Evolutionary conservation across 2,329 filamentous ascomycete species (phyloP), one percentile per base, ranked within the genome.

Genomic region (Cladophialophora bantiana): DNA sequence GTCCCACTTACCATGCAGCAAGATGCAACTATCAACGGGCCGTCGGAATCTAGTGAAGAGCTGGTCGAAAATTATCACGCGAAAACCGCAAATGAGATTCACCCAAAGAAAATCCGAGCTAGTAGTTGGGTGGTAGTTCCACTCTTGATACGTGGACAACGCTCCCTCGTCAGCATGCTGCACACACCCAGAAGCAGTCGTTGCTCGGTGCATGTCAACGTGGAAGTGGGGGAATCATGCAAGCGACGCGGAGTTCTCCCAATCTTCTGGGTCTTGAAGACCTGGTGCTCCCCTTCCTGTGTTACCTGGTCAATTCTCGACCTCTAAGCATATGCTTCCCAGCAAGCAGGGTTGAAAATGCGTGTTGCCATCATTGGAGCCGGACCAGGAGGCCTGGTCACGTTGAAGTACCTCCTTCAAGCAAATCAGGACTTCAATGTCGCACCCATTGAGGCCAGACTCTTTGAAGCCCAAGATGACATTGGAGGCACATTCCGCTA

Each of bases 401-500:
- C 61, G 32, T 32, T 64, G 40, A 64, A 64, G 57, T 64, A 64
- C 35, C 61, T 64, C 35, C 42, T 58, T 5, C 48, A 64, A 20
- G 61, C 61, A n/a, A 56, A 42, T 57, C 32, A 52, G 32, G n/a
- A 42, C 9, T 58, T 64, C 34, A 7, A 26, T 3, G 40, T 64
- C 7, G 61, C 45, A 26, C 61, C 52, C 20, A 48, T 64, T 18
- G 53, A 64, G 38, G 61, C 45, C 31, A 45, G 38, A 38, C 32
- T 64, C 32, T 64, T 64, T 18, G 61, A 64, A 40, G 40, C 61
- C 31, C 31, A 64, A 35, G 61, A 64, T 64, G 61, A 18, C 40
- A 64, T 64, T 26, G 61, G 61, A 64, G 61, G 61, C 34, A 64
- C 61, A 13, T 64, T 64, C 32, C 55, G 55, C 45, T 52, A 64